A percentile compares a stretch with the other conserved stretches of the same genome.
Evolutionary conservation across 176 grass and related monocot genomes (phyloP).

Genomic region (Alloteropsis semialata): DNA sequence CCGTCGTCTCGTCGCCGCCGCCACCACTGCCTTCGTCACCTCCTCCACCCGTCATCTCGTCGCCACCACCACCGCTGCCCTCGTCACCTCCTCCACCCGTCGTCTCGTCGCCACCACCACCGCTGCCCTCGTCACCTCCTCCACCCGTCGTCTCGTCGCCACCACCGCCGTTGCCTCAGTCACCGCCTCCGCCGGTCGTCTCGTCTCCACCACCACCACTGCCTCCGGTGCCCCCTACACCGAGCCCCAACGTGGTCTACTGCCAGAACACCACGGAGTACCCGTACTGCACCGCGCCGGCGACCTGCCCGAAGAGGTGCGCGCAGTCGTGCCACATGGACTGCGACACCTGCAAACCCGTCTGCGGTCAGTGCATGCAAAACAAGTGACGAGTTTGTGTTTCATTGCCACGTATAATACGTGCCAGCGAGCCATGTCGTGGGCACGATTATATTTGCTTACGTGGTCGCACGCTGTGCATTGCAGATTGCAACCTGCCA

Average conservation of each 20-base stretch:
- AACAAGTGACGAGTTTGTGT: neutral
- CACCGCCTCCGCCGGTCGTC: neutral
- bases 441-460: neutral
- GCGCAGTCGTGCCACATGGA: constrained; percentile 17
- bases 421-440: neutral
- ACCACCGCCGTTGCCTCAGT: neutral
- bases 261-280: neutral
- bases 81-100: neutral
- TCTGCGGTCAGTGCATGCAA: neutral
- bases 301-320: neutral
- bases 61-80: neutral
- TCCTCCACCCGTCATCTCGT: neutral
- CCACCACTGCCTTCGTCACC: neutral
- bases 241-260: constrained; percentile 17
- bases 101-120: neutral
- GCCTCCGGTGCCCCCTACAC: no score
- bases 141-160: neutral
- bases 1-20: neutral
- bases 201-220: neutral
- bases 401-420: neutral
- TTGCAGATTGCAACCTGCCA: constrained; percentile 6
- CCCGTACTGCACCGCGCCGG: constrained; percentile 1
- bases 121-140: neutral
- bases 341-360: constrained; percentile 9
- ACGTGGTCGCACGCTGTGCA: no score